These are phyloP conservation scores for Puccinellia tenuiflora DNA, from an alignment of 176 grass and related monocot species.

Conservation along the genomic window DNA sequence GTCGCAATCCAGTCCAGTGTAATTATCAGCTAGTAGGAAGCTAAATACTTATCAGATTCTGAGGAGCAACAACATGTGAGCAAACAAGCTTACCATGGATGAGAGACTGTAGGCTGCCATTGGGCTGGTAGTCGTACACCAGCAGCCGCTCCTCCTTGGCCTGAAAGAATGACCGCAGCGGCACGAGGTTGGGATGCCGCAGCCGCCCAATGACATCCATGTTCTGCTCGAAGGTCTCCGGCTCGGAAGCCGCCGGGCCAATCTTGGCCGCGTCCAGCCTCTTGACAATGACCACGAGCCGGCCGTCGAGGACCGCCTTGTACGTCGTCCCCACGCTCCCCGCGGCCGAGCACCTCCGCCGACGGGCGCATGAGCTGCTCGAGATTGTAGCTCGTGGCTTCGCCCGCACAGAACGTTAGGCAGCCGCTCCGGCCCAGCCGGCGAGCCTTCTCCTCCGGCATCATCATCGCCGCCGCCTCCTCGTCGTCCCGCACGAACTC, in stretches of 20 bases:
- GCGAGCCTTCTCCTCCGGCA: conserved; percentile 76
- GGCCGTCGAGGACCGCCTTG: conserved; percentile 72
- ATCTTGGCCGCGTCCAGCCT: conserved; percentile 75
- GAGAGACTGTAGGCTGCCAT: conserved; percentile 83
- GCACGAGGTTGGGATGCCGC: conserved; percentile 82
- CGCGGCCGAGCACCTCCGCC: conserved; percentile 86
- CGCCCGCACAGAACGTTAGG: conserved; percentile 80
- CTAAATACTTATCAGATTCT: not conserved
- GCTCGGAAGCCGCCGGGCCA: conserved; percentile 36
- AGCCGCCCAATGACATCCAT: conserved; percentile 88
- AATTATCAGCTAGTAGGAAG: not conserved
- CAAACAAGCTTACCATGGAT: conserved; percentile 49
- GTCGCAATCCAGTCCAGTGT: not conserved
- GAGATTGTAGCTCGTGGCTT: conserved; percentile 60
- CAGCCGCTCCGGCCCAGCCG: conserved; percentile 78
- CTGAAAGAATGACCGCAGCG: conserved; percentile 82
- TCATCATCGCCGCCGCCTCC: conserved; percentile 59
- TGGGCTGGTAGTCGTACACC: conserved; percentile 95
- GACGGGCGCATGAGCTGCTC: conserved; percentile 96
- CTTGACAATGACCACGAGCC: conserved; percentile 77
- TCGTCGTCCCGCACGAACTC: conserved; percentile 50
- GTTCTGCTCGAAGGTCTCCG: conserved; percentile 81
- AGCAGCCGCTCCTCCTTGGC: conserved; percentile 94
- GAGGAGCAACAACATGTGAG: not conserved
- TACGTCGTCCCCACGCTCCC: conserved; percentile 83